Conservation (phyloP, 179 eudicot genomes). For the Amaranthus tricolor region DNA sequence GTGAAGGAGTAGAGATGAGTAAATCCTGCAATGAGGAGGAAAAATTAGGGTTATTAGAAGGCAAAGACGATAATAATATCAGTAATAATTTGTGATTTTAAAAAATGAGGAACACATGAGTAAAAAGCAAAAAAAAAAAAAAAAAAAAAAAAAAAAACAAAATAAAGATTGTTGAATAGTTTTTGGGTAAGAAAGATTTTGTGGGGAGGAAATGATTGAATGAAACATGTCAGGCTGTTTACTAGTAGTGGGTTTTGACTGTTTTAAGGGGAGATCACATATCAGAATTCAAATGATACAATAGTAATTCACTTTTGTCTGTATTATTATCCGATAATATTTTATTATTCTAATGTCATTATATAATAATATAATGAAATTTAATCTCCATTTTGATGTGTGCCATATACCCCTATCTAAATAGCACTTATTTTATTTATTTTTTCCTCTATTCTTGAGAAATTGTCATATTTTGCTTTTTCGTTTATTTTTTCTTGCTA, state of each 20-base stretch:
- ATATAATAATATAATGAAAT: background rate
- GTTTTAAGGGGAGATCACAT: constrained; percentile 2
- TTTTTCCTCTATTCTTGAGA: no score
- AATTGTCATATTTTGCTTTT: no score
- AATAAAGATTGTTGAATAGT: background rate
- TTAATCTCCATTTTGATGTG: constrained; percentile 1
- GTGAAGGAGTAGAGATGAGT: constrained; percentile 43
- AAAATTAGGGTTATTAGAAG: constrained; percentile 23
- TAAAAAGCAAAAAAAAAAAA: background rate
- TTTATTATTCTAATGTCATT: no score
- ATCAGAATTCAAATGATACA: background rate
- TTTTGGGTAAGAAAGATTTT: constrained; percentile 19
- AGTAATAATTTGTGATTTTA: constrained; percentile 11
- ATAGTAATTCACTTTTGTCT: constrained; percentile 7
- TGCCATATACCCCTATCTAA: constrained; percentile 1
- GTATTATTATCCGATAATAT: background rate
- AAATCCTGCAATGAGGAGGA: constrained; percentile 21
- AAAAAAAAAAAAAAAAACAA: background rate
- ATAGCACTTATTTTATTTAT: background rate
- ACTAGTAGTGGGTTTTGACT: background rate
- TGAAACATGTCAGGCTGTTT: constrained; percentile 19
- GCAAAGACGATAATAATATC: constrained; percentile 21
- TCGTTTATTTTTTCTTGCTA: no score
- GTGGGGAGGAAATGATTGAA: constrained; percentile 20
- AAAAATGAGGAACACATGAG: background rate